Conservation (phyloP, 257 asterid genomes). For the Oldenlandia corymbosa region DNA sequence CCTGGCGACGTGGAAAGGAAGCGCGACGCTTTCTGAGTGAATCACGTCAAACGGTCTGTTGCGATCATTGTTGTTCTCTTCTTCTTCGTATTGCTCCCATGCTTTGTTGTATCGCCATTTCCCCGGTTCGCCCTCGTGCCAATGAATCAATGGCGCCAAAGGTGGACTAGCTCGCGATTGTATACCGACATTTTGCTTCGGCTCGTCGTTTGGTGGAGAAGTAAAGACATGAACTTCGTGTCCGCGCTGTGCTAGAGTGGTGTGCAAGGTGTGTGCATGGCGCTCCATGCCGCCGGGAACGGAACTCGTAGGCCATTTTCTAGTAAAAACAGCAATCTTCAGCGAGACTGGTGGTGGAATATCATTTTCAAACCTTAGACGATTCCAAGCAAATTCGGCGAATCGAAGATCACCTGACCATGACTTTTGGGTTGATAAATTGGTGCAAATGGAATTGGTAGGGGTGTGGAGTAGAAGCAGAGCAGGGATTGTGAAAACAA, state of each 20-base stretch:
- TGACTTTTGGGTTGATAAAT: slow-evolving; percentile 28
- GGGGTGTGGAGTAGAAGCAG: slow-evolving; percentile 75
- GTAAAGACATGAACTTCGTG: slow-evolving; percentile 74
- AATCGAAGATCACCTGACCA: slow-evolving; percentile 74
- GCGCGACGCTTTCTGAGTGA: slow-evolving; percentile 90
- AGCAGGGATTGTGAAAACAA: slow-evolving; percentile 78
- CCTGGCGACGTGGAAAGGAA: slow-evolving; percentile 61
- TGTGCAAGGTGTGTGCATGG: slow-evolving; percentile 76
- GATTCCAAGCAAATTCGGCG: slow-evolving; percentile 76
- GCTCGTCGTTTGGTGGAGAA: slow-evolving; percentile 36
- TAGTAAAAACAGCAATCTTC: slow-evolving; percentile 75
- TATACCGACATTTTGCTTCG: background rate
- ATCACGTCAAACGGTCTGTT: slow-evolving; percentile 49
- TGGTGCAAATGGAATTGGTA: slow-evolving; percentile 37
- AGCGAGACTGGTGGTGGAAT: slow-evolving; percentile 33
- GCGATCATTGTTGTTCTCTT: slow-evolving; percentile 26
- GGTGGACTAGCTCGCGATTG: slow-evolving; percentile 3
- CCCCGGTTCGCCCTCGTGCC: slow-evolving; percentile 73
- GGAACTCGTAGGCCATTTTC: slow-evolving; percentile 81
- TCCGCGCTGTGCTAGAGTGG: slow-evolving; percentile 66
- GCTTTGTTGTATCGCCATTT: slow-evolving; percentile 79
- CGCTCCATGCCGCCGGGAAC: slow-evolving; percentile 95
- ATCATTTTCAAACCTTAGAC: slow-evolving; percentile 27
- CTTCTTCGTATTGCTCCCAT: slow-evolving; percentile 65
- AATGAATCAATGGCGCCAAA: slow-evolving; percentile 46